Conservation (phyloP, 2,329 filamentous ascomycete species). For the Dothistroma septosporum region DNA sequence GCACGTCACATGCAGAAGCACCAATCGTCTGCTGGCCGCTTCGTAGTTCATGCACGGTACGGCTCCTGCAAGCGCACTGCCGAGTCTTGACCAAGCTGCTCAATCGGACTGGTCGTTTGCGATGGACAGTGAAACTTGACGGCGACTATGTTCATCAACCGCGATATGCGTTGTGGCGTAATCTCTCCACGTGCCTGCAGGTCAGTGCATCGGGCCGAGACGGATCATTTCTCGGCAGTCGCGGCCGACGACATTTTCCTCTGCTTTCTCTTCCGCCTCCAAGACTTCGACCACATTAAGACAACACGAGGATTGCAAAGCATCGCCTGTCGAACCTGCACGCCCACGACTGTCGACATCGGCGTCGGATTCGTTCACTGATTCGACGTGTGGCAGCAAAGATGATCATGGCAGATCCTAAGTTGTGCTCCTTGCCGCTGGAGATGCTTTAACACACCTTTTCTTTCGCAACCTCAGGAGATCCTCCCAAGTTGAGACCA, state of each 20-base stretch:
- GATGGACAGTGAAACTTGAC: background rate
- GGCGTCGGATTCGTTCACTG: too few species aligned
- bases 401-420: background rate
- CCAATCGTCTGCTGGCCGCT: background rate
- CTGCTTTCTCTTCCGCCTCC: too few species aligned
- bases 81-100: background rate
- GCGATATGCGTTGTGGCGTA: background rate
- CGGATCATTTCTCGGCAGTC: too few species aligned
- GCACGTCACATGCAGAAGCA: background rate
- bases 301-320: background rate
- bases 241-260: too few species aligned
- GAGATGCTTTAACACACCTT: background rate
- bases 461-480: background rate
- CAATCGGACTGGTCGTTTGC: background rate
- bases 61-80: background rate
- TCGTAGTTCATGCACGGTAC: background rate
- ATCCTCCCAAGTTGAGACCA: background rate
- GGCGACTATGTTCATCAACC: background rate
- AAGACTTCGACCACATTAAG: background rate
- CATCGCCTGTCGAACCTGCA: background rate
- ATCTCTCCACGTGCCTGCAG: background rate
- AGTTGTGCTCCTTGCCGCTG: background rate
- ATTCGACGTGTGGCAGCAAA: background rate
- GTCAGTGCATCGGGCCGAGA: too few species aligned
- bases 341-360: background rate